Evolutionary conservation across 2,329 filamentous ascomycete genomes (phyloP).

Genomic region (Hymenoscyphus salicellus): DNA sequence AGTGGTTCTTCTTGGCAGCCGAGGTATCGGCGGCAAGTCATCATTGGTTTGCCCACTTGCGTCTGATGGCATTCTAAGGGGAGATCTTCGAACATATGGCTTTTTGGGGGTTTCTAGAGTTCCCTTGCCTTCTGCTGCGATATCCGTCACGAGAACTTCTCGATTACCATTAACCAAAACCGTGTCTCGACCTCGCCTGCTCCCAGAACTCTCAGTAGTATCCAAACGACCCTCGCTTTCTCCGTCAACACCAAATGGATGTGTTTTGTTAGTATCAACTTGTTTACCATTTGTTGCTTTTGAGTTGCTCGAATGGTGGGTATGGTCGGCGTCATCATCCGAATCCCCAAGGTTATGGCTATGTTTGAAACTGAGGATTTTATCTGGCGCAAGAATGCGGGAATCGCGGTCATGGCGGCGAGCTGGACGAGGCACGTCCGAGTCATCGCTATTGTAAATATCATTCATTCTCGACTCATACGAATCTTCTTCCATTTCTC

Average conservation of each 20-base stretch:
- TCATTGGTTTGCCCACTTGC: slow-evolving; percentile 41
- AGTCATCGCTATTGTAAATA: slow-evolving; percentile 52
- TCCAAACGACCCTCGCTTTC: slow-evolving; percentile 75
- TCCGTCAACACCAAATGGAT: slow-evolving; percentile 74
- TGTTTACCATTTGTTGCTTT: slow-evolving; percentile 52
- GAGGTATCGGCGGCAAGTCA: slow-evolving; percentile 57
- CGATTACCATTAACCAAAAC: slow-evolving; percentile 61
- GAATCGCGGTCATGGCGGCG: slow-evolving; percentile 49
- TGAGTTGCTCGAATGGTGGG: slow-evolving; percentile 36
- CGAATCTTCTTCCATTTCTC: slow-evolving; percentile 42
- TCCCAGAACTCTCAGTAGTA: slow-evolving; percentile 56
- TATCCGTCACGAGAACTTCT: slow-evolving; percentile 67
- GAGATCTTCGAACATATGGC: slow-evolving; percentile 36
- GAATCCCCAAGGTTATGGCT: background rate
- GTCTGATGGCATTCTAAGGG: slow-evolving; percentile 19
- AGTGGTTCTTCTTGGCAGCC: slow-evolving; percentile 58
- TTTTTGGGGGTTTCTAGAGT: slow-evolving; percentile 52
- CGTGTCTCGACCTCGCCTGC: slow-evolving; percentile 67
- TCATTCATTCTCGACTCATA: slow-evolving; percentile 60
- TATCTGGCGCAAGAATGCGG: slow-evolving; percentile 47
- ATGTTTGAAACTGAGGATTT: slow-evolving; percentile 69
- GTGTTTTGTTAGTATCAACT: slow-evolving; percentile 58
- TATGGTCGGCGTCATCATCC: slow-evolving; percentile 51
- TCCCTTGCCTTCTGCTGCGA: slow-evolving; percentile 62
- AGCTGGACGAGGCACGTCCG: slow-evolving; percentile 12